Percentiles rank a stretch among this genome's conserved stretches.
phyloP scores from a whole-genome alignment of 345 rosid genomes.

The Salix exigua region DNA sequence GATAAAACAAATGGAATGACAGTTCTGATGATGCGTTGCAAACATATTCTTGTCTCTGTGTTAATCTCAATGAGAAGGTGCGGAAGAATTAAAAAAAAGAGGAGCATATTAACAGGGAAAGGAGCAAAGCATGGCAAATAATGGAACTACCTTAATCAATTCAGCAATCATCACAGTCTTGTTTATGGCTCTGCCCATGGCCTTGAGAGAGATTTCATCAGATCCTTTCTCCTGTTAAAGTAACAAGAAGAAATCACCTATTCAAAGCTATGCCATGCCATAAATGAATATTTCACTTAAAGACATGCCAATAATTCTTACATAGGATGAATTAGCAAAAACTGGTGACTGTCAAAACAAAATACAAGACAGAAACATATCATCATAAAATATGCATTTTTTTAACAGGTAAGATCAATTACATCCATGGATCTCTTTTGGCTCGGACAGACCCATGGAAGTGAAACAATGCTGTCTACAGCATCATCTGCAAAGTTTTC shows the following conservation, averaged over 20 bases:
- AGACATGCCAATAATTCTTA: background rate
- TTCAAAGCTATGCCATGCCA: background rate
- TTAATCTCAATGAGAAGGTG: background rate
- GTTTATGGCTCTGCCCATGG: constrained; percentile 81
- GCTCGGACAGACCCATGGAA: background rate
- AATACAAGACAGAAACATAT: no score
- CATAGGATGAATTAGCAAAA: background rate
- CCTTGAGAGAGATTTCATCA: constrained; percentile 56
- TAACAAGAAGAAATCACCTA: background rate
- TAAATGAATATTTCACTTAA: background rate
- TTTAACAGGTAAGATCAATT: background rate
- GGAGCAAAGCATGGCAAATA: background rate
- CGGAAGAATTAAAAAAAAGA: background rate
- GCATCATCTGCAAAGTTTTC: background rate
- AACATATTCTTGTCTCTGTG: background rate
- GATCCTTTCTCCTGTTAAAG: constrained; percentile 55
- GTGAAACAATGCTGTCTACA: background rate
- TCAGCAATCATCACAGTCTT: constrained; percentile 71
- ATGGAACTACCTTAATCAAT: constrained; percentile 47
- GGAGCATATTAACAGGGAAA: background rate
- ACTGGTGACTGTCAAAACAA: background rate
- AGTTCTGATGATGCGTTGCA: background rate
- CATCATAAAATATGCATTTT: background rate
- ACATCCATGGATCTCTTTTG: background rate
- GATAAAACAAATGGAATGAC: background rate